phyloP scores from a whole-genome alignment of 257 asterid species.

The Solanum appendiculatum region DNA sequence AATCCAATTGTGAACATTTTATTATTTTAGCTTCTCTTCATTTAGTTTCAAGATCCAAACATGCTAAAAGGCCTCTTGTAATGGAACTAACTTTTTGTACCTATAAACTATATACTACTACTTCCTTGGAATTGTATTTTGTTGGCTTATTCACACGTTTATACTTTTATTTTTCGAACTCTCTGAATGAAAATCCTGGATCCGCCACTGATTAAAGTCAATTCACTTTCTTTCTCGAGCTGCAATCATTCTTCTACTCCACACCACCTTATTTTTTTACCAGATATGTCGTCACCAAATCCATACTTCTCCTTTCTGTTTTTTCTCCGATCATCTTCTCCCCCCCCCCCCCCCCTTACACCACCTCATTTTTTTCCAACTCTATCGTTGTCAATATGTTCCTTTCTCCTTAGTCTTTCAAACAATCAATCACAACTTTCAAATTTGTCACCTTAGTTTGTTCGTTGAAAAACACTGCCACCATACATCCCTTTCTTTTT shows the following conservation, averaged over 20 bases:
- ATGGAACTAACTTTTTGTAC: too few species aligned
- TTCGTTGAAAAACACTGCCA: neutral
- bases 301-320: too few species aligned
- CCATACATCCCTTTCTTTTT: neutral
- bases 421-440: neutral
- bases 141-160: too few species aligned
- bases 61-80: too few species aligned
- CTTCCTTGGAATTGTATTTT: too few species aligned
- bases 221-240: neutral
- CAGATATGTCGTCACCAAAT: fast-evolving
- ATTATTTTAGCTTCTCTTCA: too few species aligned
- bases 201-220: too few species aligned
- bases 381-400: neutral
- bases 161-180: too few species aligned
- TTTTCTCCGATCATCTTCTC: neutral
- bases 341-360: fast-evolving
- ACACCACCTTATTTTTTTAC: neutral
- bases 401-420: neutral
- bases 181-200: too few species aligned
- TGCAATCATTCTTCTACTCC: neutral
- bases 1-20: too few species aligned
- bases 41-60: too few species aligned
- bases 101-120: too few species aligned
- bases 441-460: neutral
- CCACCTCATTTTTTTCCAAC: neutral